Evolutionary conservation across 2,329 filamentous ascomycete genomes (phyloP).

Genomic region (Thelonectria discophora): DNA sequence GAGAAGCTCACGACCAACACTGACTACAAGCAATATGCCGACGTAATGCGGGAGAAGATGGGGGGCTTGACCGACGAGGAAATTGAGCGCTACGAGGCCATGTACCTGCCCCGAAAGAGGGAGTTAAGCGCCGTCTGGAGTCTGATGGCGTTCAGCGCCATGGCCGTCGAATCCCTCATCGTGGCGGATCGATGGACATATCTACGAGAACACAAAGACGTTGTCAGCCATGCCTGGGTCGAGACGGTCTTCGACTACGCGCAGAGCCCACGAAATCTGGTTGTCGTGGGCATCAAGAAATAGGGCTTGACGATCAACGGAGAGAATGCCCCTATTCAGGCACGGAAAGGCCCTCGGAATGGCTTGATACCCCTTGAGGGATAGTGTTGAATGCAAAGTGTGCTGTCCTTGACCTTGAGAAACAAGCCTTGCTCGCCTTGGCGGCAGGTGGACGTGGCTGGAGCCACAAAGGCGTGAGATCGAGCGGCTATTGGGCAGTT

Average conservation of each 20-base stretch:
- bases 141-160: conserved; percentile 94
- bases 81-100: conserved; percentile 73
- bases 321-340: conserved; percentile 12
- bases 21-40: conserved; percentile 66
- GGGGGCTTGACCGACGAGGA: conserved; percentile 76
- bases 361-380: conserved; percentile 10
- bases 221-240: conserved; percentile 83
- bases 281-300: conserved; percentile 89
- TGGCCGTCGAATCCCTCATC: conserved; percentile 88
- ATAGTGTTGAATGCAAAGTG: conserved; percentile 22
- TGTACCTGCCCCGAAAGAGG: conserved; percentile 74
- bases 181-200: conserved; percentile 91
- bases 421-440: conserved; percentile 25
- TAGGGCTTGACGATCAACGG: conserved; percentile 34
- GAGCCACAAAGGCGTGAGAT: conserved; percentile 26
- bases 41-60: conserved; percentile 73
- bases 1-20: conserved; percentile 72
- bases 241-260: conserved; percentile 91
- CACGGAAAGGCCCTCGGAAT: neutral
- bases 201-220: conserved; percentile 77
- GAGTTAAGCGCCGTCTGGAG: conserved; percentile 91
- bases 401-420: conserved; percentile 21
- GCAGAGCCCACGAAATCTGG: conserved; percentile 87
- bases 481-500: conserved; percentile 33
- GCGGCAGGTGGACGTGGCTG: conserved; percentile 21